phyloP scores from a whole-genome alignment of 2,329 filamentous ascomycete genomes.

The Aspergillus jensenii region DNA sequence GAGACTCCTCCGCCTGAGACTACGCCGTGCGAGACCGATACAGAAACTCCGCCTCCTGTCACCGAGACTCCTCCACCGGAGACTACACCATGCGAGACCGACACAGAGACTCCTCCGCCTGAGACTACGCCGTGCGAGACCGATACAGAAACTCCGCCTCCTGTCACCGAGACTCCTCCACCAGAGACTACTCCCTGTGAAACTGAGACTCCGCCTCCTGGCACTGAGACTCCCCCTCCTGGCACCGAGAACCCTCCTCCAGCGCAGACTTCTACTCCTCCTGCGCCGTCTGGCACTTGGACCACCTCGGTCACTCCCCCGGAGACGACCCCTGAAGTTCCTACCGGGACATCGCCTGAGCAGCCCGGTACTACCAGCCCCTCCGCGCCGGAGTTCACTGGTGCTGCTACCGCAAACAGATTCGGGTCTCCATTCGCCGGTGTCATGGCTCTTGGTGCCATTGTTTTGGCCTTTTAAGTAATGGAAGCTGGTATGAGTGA shows the following conservation, averaged over 20 bases:
- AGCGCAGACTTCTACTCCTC: neutral
- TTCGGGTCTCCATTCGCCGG: conserved; percentile 8
- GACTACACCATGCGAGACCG: conserved; percentile 1
- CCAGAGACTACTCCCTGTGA: no score
- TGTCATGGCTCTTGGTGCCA: conserved; percentile 7
- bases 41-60: neutral
- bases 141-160: neutral
- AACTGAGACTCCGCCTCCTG: neutral
- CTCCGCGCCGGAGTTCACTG: conserved; percentile 3
- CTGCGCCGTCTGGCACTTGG: neutral
- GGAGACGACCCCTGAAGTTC: neutral
- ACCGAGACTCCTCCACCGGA: neutral
- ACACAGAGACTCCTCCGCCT: neutral
- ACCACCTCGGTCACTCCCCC: neutral
- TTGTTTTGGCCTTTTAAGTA: conserved; percentile 5
- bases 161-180: neutral
- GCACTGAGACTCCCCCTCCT: neutral
- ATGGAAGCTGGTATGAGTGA: neutral
- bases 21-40: conserved; percentile 7
- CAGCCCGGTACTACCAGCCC: conserved; percentile 1
- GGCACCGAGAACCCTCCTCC: neutral
- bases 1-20: neutral
- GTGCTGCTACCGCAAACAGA: conserved; percentile 2
- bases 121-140: conserved; percentile 1
- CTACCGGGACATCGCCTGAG: conserved; percentile 5